phyloP scores from a whole-genome alignment of 2,329 filamentous ascomycete genomes.

The Penicillium sp. region DNA sequence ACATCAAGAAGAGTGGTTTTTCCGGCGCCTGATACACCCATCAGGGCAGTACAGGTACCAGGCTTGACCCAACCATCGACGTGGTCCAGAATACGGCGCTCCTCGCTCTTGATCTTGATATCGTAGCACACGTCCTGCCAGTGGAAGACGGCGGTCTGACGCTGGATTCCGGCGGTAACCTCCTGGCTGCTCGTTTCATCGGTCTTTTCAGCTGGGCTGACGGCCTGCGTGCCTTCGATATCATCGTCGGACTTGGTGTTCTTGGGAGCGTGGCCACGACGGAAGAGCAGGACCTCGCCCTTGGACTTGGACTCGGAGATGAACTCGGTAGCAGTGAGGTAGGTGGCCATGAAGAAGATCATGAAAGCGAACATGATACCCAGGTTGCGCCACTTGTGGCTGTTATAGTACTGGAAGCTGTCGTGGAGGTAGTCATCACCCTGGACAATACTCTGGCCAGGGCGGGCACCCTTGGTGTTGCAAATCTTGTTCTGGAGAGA shows the following conservation, averaged over 20 bases:
- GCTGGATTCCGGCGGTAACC: slow-evolving; percentile 54
- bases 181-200: slow-evolving; percentile 28
- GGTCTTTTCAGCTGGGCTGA: slow-evolving; percentile 39
- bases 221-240: slow-evolving; percentile 28
- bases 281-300: slow-evolving; percentile 77
- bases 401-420: slow-evolving; percentile 61
- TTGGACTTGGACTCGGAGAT: slow-evolving; percentile 70
- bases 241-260: slow-evolving; percentile 27
- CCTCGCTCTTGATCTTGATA: slow-evolving; percentile 77
- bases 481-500: slow-evolving; percentile 56
- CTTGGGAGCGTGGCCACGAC: slow-evolving; percentile 65
- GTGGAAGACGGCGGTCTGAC: slow-evolving; percentile 78
- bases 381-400: slow-evolving; percentile 70
- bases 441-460: slow-evolving; percentile 57
- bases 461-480: slow-evolving; percentile 60
- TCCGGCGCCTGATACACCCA: slow-evolving; percentile 90
- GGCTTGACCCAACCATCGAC: slow-evolving; percentile 95
- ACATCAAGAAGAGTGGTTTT: slow-evolving; percentile 91
- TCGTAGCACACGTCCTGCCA: slow-evolving; percentile 86
- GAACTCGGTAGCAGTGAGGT: slow-evolving; percentile 69
- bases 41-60: slow-evolving; percentile 84
- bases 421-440: slow-evolving; percentile 63
- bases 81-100: slow-evolving; percentile 76
- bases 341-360: slow-evolving; percentile 63
- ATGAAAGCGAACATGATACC: slow-evolving; percentile 71